These are phyloP conservation scores for Aureobasidium sp. DNA, from an alignment of 2,329 filamentous ascomycete genomes.

Conservation along the genomic window DNA sequence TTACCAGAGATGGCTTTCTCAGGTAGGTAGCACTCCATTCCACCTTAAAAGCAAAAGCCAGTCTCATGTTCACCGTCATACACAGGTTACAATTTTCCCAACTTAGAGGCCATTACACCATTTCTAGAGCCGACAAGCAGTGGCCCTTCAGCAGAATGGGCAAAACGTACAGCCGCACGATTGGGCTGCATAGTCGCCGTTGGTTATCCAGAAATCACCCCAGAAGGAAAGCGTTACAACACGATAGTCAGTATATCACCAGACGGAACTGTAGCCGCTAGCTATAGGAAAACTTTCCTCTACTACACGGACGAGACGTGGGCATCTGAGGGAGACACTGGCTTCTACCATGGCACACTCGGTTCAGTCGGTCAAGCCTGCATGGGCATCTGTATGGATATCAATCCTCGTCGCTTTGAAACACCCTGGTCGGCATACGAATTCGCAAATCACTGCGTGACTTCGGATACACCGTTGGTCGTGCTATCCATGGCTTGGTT, in stretches of 20 bases:
- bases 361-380: conserved; percentile 33
- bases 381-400: conserved; percentile 49
- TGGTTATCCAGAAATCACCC: conserved; percentile 63
- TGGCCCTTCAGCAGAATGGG: conserved; percentile 67
- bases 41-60: not conserved
- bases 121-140: conserved; percentile 60
- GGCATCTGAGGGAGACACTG: conserved; percentile 46
- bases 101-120: conserved; percentile 58
- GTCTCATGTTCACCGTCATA: not conserved
- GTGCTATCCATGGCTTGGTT: conserved; percentile 75
- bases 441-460: conserved; percentile 51
- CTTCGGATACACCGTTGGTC: conserved; percentile 53
- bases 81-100: conserved; percentile 70
- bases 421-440: conserved; percentile 54
- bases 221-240: conserved; percentile 44
- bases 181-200: conserved; percentile 61
- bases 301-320: conserved; percentile 63
- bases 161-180: conserved; percentile 57
- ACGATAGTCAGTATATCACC: conserved; percentile 52
- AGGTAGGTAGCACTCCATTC: conserved; percentile 38
- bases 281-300: conserved; percentile 59
- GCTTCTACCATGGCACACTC: conserved; percentile 34
- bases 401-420: conserved; percentile 57
- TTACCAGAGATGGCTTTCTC: conserved; percentile 71
- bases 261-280: conserved; percentile 46